Evolutionary conservation across 2,329 filamentous ascomycete genomes (phyloP).

Genomic region (Clarireedia sp.): DNA sequence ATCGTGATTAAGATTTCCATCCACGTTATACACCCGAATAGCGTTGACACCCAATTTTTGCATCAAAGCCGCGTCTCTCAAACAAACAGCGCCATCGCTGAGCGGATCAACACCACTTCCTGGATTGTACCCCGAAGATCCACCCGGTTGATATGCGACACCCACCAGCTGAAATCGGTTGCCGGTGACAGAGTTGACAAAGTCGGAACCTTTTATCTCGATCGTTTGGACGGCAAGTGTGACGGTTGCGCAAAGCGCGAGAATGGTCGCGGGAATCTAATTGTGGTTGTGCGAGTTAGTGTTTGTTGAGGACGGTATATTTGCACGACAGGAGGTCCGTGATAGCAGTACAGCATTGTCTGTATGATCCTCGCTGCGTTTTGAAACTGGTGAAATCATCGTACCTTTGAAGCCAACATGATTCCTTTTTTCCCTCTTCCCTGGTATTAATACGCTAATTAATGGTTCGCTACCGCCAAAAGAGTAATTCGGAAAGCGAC

Average conservation of each 20-base stretch:
- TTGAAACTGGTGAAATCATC: not conserved
- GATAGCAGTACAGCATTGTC: not conserved
- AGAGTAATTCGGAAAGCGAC: too few species aligned
- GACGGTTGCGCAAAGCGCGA: conserved; percentile 29
- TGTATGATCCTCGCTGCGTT: not conserved
- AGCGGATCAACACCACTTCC: conserved; percentile 48
- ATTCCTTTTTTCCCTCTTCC: not conserved
- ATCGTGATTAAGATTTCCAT: conserved; percentile 58
- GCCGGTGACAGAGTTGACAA: conserved; percentile 51
- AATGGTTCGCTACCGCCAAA: too few species aligned
- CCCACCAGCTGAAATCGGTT: conserved; percentile 59
- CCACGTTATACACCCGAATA: conserved; percentile 62
- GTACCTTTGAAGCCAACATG: not conserved
- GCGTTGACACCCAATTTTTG: conserved; percentile 57
- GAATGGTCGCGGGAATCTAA: conserved; percentile 16
- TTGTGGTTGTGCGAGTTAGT: not conserved
- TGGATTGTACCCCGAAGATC: conserved; percentile 54
- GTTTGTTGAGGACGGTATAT: too few species aligned
- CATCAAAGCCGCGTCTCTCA: conserved; percentile 58
- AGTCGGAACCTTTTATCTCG: conserved; percentile 47
- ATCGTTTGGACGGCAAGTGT: conserved; percentile 51
- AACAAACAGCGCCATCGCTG: conserved; percentile 48
- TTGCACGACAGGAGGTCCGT: conserved; percentile 1
- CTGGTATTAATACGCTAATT: not conserved
- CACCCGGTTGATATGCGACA: conserved; percentile 62